phyloP scores from a whole-genome alignment of 164 flowering plant genomes.

The Pachysandra terminalis region DNA sequence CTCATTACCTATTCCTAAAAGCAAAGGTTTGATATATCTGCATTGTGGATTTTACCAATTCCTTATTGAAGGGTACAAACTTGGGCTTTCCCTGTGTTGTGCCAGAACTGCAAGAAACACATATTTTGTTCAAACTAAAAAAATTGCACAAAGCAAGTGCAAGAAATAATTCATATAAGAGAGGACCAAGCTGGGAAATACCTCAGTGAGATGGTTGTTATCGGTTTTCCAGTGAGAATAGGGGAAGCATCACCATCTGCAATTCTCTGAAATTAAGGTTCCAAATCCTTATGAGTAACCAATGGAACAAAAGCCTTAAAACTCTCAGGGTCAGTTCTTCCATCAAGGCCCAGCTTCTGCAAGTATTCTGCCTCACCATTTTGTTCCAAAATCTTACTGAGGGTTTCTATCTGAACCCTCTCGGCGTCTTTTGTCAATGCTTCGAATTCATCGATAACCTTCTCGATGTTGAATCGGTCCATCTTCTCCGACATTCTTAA shows the following conservation, averaged over 20 bases:
- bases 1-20: slow-evolving; percentile 57
- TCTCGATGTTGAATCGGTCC: slow-evolving; percentile 32
- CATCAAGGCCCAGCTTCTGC: no score
- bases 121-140: no score
- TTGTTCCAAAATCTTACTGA: slow-evolving; percentile 48
- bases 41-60: slow-evolving; percentile 43
- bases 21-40: slow-evolving; percentile 55
- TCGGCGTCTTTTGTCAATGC: slow-evolving; percentile 44
- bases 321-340: slow-evolving; percentile 50
- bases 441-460: slow-evolving; percentile 62
- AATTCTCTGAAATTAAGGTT: slow-evolving; percentile 47
- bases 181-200: not conserved
- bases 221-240: slow-evolving; percentile 55
- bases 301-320: slow-evolving; percentile 52
- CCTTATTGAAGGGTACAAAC: slow-evolving; percentile 59
- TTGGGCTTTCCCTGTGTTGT: slow-evolving; percentile 67
- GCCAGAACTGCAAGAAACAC: slow-evolving; percentile 48
- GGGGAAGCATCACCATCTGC: slow-evolving; percentile 48
- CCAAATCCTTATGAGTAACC: slow-evolving; percentile 50
- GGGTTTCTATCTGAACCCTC: slow-evolving; percentile 48
- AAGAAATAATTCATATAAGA: no score
- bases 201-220: slow-evolving; percentile 56
- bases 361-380: no score
- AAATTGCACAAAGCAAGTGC: no score
- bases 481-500: slow-evolving; percentile 50